Percentiles rank a stretch among this genome's conserved stretches.
Evolutionary conservation across 2,329 filamentous ascomycete species (phyloP).

Genomic region (Microsporum canis): DNA sequence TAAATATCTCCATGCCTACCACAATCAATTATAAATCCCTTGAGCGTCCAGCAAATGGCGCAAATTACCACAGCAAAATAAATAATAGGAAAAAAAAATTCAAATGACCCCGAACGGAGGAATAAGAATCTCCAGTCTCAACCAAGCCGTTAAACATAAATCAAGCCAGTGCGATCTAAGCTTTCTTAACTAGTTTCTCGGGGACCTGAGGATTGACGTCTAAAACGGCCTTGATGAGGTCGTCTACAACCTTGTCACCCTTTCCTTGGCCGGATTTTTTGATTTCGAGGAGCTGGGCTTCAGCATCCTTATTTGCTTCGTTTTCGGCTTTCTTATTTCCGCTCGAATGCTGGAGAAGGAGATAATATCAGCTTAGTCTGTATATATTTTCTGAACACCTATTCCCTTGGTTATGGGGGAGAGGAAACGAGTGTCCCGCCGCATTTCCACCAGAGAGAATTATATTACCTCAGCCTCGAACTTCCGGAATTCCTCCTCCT

Average conservation of each 20-base stretch:
- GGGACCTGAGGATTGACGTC: conserved; percentile 65
- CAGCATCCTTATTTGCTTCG: conserved; percentile 68
- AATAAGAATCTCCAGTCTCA: not conserved
- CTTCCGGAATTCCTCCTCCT: conserved; percentile 89
- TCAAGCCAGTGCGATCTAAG: not conserved
- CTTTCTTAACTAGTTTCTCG: conserved; percentile 26
- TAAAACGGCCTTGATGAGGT: conserved; percentile 74
- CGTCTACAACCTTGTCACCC: conserved; percentile 67
- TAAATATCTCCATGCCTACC: not conserved
- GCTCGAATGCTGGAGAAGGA: conserved; percentile 60
- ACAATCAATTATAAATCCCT: not conserved
- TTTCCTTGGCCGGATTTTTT: conserved; percentile 66
- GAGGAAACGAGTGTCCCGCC: not conserved
- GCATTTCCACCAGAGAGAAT: not conserved
- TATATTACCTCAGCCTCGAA: conserved; percentile 65
- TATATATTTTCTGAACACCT: conserved; percentile 44
- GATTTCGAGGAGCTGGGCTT: conserved; percentile 72
- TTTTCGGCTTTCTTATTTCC: conserved; percentile 76
- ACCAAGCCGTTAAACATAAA: not conserved
- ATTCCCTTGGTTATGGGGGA: not conserved
- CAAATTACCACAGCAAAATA: not conserved
- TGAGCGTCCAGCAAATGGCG: not conserved
- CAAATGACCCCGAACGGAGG: not conserved
- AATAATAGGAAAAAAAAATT: not conserved
- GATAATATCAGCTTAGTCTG: conserved; percentile 40